These are phyloP conservation scores for Phyllostachys edulis DNA, from an alignment of 176 grass and related monocot genomes.

Conservation along the genomic window DNA sequence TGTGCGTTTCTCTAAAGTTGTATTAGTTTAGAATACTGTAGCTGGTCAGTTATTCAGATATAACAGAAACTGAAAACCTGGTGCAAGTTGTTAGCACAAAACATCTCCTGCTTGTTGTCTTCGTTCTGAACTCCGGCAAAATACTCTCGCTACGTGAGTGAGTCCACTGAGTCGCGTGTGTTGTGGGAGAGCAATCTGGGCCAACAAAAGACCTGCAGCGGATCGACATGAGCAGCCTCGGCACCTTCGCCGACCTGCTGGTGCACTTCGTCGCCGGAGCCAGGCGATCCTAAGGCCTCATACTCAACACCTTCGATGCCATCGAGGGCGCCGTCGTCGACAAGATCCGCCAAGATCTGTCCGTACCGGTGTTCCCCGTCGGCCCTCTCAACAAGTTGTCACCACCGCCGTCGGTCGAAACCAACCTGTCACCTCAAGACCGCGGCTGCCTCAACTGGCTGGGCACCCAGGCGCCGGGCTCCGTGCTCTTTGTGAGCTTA, in stretches of 20 bases:
- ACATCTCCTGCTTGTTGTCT: no score
- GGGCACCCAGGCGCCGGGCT: neutral
- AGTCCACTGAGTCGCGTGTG: no score
- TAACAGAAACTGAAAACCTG: no score
- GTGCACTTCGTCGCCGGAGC: neutral
- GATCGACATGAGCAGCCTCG: neutral
- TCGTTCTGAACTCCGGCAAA: no score
- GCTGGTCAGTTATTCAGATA: no score
- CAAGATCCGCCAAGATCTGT: neutral
- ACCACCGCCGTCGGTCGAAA: neutral
- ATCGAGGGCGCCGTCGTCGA: neutral
- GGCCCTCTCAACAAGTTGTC: conserved; percentile 1
- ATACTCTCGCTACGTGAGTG: no score
- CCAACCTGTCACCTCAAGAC: neutral
- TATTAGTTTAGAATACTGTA: no score
- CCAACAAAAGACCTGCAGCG: neutral
- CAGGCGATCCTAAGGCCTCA: neutral
- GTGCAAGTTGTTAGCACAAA: no score
- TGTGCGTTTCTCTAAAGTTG: no score
- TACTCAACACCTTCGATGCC: conserved; percentile 15
- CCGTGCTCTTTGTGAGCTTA: conserved; percentile 4
- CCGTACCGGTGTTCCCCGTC: conserved; percentile 2
- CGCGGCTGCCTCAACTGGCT: neutral
- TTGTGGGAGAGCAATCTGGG: no score
- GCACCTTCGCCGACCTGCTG: neutral